Conservation (phyloP, 31 red algal genomes). For the Endocladia muricata region DNA sequence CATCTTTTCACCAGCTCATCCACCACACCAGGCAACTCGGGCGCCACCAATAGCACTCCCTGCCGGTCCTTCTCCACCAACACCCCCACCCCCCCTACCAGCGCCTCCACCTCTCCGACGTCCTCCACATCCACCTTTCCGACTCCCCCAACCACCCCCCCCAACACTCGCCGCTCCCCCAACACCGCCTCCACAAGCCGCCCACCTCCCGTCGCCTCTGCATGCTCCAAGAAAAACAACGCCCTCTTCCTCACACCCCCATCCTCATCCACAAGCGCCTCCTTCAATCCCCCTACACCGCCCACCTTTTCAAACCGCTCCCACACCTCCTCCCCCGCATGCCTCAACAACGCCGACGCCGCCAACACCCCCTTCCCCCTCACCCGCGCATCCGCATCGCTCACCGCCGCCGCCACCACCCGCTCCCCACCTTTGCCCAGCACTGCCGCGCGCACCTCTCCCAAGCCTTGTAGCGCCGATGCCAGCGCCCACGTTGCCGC, state of each 20-base stretch:
- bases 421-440: conserved; percentile 30
- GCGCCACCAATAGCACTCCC: conserved; percentile 31
- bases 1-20: conserved; percentile 25
- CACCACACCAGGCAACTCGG: conserved; percentile 54
- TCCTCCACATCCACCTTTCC: conserved; percentile 51
- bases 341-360: conserved; percentile 66
- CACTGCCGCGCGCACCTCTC: conserved; percentile 52
- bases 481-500: conserved; percentile 78
- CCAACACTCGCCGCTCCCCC: conserved; percentile 19
- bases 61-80: conserved; percentile 44
- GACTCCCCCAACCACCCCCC: conserved; percentile 14
- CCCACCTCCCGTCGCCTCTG: conserved; percentile 31
- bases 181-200: conserved; percentile 46
- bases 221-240: conserved; percentile 72
- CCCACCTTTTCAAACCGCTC: conserved; percentile 31
- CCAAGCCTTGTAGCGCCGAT: conserved; percentile 69
- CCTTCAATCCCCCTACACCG: conserved; percentile 17
- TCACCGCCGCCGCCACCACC: conserved; percentile 30
- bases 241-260: conserved; percentile 45
- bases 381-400: conserved; percentile 34
- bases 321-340: conserved; percentile 20
- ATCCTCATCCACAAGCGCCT: conserved; percentile 22
- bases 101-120: conserved; percentile 56
- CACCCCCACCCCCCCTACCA: conserved; percentile 39
- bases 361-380: conserved; percentile 81